These are phyloP conservation scores for Cydonia oblonga DNA, from an alignment of 331 rosid species.

Conservation along the genomic window DNA sequence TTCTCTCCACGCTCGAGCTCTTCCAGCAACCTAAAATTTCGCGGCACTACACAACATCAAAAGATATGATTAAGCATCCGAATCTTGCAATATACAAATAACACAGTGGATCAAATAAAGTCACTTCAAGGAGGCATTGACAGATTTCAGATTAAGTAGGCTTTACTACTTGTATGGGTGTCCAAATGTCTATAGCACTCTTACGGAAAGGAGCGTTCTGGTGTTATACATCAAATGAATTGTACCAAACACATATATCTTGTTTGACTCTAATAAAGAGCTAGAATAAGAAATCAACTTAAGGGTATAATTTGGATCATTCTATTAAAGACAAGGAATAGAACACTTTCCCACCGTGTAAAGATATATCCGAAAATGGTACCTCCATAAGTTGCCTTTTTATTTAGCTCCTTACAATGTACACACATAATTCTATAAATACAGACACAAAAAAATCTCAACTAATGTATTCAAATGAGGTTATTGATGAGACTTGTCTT, in stretches of 20 bases:
- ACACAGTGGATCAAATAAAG: neutral
- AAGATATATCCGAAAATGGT: neutral
- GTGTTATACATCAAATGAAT: neutral
- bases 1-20: constrained; percentile 88
- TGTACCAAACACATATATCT: neutral
- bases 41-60: constrained; percentile 44
- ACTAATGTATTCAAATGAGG: neutral
- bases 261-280: neutral
- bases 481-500: neutral
- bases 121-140: neutral
- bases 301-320: neutral
- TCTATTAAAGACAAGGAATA: neutral
- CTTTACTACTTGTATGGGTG: neutral
- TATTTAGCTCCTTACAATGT: neutral
- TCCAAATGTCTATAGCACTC: neutral
- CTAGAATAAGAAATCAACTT: neutral
- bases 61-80: neutral
- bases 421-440: too few species aligned
- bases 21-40: constrained; percentile 90
- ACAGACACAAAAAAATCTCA: neutral
- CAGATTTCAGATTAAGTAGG: neutral
- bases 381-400: neutral
- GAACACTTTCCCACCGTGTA: neutral
- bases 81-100: neutral
- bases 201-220: neutral